Base-by-base conservation (phyloP, 257 asterid species). In the Capsicum rhomboideum region DNA sequence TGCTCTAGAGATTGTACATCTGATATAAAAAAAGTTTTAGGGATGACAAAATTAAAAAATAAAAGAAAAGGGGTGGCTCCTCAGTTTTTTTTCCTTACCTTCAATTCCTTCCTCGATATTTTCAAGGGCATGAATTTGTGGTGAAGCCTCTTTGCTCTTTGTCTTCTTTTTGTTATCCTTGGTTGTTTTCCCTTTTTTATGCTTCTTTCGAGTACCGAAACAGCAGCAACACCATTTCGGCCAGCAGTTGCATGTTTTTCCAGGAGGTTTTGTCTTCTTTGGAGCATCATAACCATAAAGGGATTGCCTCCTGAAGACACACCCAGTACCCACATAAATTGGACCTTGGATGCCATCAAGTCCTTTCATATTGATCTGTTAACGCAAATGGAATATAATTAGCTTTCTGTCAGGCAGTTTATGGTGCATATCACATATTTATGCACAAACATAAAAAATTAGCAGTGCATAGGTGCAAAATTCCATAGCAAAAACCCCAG, bases 331-430 rank as follows among this genome's bases (percentile, higher is more conserved):
- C 10, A 96, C 99, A 12, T 96, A 96, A 80, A 96, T 96, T 10
- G 99, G 99, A 82, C 99, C 99, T 89, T 96, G 99, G 87, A 96
- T 96, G 82, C 99, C 99, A 53, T 96, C 99, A 31, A 96, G 99
- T 74, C 99, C 99, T 90, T 96, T 94, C 99, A 96, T 94, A 75
- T 96, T 96, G 80, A 96, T 91, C 99, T 96, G 94, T 84, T 80
- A 55, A 18, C 79, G 79, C 83, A 56, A 49, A 69, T 13, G 49
- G 26, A 26, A 64, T 20, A 63, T 44, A 80, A 79, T 88, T 69
- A 90, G 89, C 75, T 71, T 71, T 13, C 49, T 18, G 72, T 63
- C 84, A 28, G 50, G 67, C 40, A 84, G 28, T 53, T 53, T 20
- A n/a, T 78, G 31, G 82, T 37, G 16, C 23, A 61, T 26, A 80